Evolutionary conservation across 2,329 filamentous ascomycete species (phyloP), one percentile per base, ranked within the genome.

Genomic region (Hypoxylon sp.): DNA sequence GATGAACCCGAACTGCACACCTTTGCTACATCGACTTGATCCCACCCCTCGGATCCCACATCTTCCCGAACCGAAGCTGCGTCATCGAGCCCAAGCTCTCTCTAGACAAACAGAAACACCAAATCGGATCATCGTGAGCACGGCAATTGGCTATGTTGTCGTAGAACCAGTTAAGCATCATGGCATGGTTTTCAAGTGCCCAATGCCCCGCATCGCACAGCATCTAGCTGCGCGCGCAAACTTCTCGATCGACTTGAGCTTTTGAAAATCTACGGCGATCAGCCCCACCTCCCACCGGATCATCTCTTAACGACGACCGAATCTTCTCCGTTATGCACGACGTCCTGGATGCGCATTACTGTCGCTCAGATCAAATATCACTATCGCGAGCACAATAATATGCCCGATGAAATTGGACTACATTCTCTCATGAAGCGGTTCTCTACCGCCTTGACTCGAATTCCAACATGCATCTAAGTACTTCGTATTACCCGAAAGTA

Each of bases 151-250:
- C 38, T 53, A 30, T 48, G 41, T 46, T 49, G 14, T 36, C 25
- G 34, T 48, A 23, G 50, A 48, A 50, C 49, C 56, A 53, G 28
- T 34, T 52, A 41, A 55, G 52, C 43, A 63, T 55, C 53, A 58
- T 38, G 61, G 48, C 52, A 63, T 57, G 32, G 46, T 32, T 67
- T 52, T 45, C 38, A 58, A 66, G 52, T 63, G 63, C 58, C 49
- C 46, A 67, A 70, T 75, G 73, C 73, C 72, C 72, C 69, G 72
- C 73, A 74, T 70, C 60, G 64, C 66, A 59, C 59, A 65, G 14
- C 60, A 55, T 60, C 48, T 70, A 56, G 62, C 55, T 68, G 43
- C 60, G 64, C 65, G 69, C 65, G 67, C 63, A 67, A 62, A 70
- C 23, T 61, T 61, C 63, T 70, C 63, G 67, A 66, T 72, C 67